Evolutionary conservation across 2,329 filamentous ascomycete species (phyloP).

Genomic region (Xylariaceae sp.): DNA sequence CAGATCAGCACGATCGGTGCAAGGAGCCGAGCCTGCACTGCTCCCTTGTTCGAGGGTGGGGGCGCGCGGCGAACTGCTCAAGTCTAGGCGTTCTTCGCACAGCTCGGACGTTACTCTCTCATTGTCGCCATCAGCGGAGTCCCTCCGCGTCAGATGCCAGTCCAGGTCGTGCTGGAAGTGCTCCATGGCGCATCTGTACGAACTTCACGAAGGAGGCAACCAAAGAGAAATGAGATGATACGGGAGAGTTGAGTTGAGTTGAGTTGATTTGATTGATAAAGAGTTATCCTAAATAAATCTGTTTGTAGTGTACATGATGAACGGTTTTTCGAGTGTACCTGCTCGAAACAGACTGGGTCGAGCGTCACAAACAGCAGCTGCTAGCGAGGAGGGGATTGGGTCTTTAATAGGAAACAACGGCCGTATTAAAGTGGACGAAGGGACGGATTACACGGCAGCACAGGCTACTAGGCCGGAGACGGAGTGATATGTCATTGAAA

Average conservation of each 20-base stretch:
- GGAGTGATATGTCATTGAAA: neutral
- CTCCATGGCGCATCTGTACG: conserved; percentile 42
- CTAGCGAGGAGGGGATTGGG: neutral
- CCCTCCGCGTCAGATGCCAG: conserved; percentile 26
- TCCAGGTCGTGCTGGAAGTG: conserved; percentile 52
- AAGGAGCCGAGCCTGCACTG: conserved; percentile 27
- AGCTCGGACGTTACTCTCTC: conserved; percentile 58
- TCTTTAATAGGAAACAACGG: neutral
- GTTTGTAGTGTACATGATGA: neutral
- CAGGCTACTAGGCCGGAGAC: neutral
- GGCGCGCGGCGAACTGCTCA: conserved; percentile 36
- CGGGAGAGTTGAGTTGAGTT: neutral
- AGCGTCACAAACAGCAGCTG: neutral
- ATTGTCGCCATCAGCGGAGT: conserved; percentile 23
- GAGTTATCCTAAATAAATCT: neutral
- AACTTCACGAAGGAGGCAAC: neutral
- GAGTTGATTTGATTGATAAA: neutral
- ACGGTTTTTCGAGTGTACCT: neutral
- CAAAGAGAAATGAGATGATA: neutral
- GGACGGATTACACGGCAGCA: too few species aligned
- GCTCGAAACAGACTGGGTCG: neutral
- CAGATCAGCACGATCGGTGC: conserved; percentile 65
- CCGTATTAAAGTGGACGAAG: too few species aligned
- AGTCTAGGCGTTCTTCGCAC: conserved; percentile 50
- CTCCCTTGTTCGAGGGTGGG: conserved; percentile 31